These are phyloP conservation scores for Nepenthes mirabilis DNA, from an alignment of 148 eudicot species.

Conservation along the genomic window DNA sequence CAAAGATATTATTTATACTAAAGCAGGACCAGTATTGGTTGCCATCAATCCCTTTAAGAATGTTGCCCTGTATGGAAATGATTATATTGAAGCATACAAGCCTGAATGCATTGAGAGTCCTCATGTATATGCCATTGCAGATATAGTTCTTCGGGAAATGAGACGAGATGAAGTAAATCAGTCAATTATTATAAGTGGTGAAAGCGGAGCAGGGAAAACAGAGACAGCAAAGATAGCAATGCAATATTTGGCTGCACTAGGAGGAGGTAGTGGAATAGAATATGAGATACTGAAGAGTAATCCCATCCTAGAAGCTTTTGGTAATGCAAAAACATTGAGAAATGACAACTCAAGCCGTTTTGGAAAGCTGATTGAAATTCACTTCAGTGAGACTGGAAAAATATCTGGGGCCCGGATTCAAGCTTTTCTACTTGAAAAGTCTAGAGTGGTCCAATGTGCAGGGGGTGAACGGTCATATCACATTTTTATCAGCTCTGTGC, in stretches of 20 bases:
- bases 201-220: slow-evolving; percentile 98
- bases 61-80: slow-evolving; percentile 69
- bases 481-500: slow-evolving; percentile 96
- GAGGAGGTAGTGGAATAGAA: slow-evolving; percentile 98
- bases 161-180: slow-evolving; percentile 98
- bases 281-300: slow-evolving; percentile 83
- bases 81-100: slow-evolving; percentile 66
- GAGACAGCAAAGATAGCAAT: slow-evolving; percentile 99
- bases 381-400: slow-evolving; percentile 94
- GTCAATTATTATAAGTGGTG: slow-evolving; percentile 93
- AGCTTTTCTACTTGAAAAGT: slow-evolving; percentile 97
- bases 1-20: slow-evolving; percentile 68
- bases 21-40: slow-evolving; percentile 94
- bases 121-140: slow-evolving; percentile 94
- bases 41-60: slow-evolving; percentile 92
- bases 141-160: slow-evolving; percentile 84
- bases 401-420: slow-evolving; percentile 95
- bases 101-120: slow-evolving; percentile 53
- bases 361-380: slow-evolving; percentile 96
- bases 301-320: slow-evolving; percentile 96
- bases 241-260: slow-evolving; percentile 97
- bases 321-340: slow-evolving; percentile 89
- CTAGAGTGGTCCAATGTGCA: slow-evolving; percentile 91
- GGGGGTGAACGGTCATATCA: slow-evolving; percentile 97
- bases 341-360: slow-evolving; percentile 97